Evolutionary conservation across 2,329 filamentous ascomycete genomes (phyloP), one percentile per base, ranked within the genome.

Genomic region (Penicillium frequentans): DNA sequence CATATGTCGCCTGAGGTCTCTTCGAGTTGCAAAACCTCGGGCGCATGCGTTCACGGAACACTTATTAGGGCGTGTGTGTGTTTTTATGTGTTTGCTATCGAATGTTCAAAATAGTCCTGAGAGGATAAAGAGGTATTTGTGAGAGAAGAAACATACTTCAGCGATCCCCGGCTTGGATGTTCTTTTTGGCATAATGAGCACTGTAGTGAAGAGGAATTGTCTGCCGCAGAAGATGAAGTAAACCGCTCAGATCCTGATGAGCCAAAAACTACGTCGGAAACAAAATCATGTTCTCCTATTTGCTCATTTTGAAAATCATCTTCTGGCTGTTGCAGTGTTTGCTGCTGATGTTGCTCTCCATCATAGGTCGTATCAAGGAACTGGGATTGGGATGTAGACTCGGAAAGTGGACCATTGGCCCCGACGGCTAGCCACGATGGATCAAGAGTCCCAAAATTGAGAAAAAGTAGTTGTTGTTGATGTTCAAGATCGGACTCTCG

Each of bases 71-170:
- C 14, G 14, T 9, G 14, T n/a, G 6, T 35, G 33, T 35, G 33
- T 35, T 7, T n/a, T 35, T 16, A 35, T 35, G 33, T 35, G 33
- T 5, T 35, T 35, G 16, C 33, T 35, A n/a, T 35, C 8, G 5
- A 2, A 8, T n/a, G 0, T 7, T 16, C 8, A n/a, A 5, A 9
- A 16, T n/a, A 8, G 14, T 35, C 0, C 1, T 35, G 14, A 1
- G 14, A 35, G 3, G 3, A 35, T 35, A 1, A 35, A 33, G 1
- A n/a, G 33, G 33, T 35, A n/a, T 35, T 8, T 2, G 8, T 1
- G 2, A n/a, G 7, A n/a, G 5, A 35, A 7, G 5, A 35, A n/a
- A 35, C 33, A 35, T 35, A 35, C 33, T 35, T n/a, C 1, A n/a
- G 33, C 33, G 3, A 16, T 9, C 14, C 33, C 2, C 1, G 33